These are phyloP conservation scores for Adansonia rubrostipa DNA, from an alignment of 441 rosid genomes.

Conservation along the genomic window DNA sequence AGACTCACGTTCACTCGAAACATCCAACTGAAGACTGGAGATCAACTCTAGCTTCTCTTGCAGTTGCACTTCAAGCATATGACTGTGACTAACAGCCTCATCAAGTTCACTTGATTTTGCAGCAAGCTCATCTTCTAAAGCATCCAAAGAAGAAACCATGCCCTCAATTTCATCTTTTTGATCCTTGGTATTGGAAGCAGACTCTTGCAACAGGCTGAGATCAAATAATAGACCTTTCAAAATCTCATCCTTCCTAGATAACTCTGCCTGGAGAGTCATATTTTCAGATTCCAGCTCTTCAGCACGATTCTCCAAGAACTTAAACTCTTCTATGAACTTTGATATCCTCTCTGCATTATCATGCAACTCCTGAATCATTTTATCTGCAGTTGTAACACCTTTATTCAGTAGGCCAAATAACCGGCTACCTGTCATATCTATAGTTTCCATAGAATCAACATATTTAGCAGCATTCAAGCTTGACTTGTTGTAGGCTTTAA, in stretches of 20 bases:
- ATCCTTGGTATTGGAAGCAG: slow-evolving; percentile 81
- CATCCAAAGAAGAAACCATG: slow-evolving; percentile 63
- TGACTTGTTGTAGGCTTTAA: slow-evolving; percentile 39
- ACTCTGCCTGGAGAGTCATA: slow-evolving; percentile 61
- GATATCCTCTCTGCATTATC: slow-evolving; percentile 52
- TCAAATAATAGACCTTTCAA: slow-evolving; percentile 85
- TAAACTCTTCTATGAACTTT: slow-evolving; percentile 55
- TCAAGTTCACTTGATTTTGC: slow-evolving; percentile 65
- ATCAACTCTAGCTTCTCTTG: slow-evolving; percentile 64
- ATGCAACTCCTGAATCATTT: slow-evolving; percentile 51
- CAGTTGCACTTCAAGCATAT: slow-evolving; percentile 68
- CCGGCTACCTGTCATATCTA: slow-evolving; percentile 33
- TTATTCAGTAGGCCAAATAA: slow-evolving; percentile 42
- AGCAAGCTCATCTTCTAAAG: slow-evolving; percentile 74
- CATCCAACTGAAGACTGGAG: slow-evolving; percentile 55
- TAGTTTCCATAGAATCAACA: slow-evolving; percentile 41
- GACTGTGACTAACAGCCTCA: slow-evolving; percentile 54
- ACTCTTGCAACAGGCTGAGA: slow-evolving; percentile 89
- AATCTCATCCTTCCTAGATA: slow-evolving; percentile 85
- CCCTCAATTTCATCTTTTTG: slow-evolving; percentile 84
- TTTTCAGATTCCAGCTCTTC: slow-evolving; percentile 63
- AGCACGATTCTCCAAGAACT: slow-evolving; percentile 54
- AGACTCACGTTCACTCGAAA: slow-evolving; percentile 47
- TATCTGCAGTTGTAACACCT: slow-evolving; percentile 44
- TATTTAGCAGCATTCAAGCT: slow-evolving; percentile 46